Evolutionary conservation across 2,329 filamentous ascomycete genomes (phyloP).

Genomic region (Fusarium xylarioides): DNA sequence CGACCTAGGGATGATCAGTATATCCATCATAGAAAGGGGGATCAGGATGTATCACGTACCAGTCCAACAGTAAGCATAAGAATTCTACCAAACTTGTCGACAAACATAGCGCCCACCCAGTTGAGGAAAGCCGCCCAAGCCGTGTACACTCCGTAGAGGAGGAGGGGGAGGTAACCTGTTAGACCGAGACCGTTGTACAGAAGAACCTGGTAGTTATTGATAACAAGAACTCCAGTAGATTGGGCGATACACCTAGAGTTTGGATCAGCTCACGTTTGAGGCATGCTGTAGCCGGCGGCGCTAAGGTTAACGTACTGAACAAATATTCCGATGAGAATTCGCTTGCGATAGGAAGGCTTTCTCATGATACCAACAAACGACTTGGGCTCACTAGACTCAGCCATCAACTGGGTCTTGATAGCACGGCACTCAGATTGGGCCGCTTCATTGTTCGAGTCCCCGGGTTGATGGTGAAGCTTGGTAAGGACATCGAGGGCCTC

Average conservation of each 20-base stretch:
- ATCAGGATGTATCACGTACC: not conserved
- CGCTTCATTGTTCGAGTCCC: not conserved
- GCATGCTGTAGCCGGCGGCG: not conserved
- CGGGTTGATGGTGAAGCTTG: not conserved
- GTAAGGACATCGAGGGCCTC: not conserved
- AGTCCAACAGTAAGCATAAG: not conserved
- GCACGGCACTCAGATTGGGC: not conserved
- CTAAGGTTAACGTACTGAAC: not conserved
- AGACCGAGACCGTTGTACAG: not conserved
- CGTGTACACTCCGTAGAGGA: not conserved
- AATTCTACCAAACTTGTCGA: not conserved
- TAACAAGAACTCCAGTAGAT: not conserved
- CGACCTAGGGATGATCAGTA: not conserved
- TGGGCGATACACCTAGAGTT: not conserved
- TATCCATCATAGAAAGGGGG: accelerated
- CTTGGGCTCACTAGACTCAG: not conserved
- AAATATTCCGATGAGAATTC: not conserved
- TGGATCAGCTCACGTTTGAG: not conserved
- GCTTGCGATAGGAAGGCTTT: not conserved
- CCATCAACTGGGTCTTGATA: not conserved
- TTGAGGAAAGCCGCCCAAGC: not conserved
- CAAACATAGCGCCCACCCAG: not conserved
- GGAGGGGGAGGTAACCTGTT: not conserved
- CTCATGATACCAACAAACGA: not conserved
- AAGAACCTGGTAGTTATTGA: not conserved